phyloP scores from a whole-genome alignment of 441 rosid genomes.

The Pelargonium myrrhifolium region DNA sequence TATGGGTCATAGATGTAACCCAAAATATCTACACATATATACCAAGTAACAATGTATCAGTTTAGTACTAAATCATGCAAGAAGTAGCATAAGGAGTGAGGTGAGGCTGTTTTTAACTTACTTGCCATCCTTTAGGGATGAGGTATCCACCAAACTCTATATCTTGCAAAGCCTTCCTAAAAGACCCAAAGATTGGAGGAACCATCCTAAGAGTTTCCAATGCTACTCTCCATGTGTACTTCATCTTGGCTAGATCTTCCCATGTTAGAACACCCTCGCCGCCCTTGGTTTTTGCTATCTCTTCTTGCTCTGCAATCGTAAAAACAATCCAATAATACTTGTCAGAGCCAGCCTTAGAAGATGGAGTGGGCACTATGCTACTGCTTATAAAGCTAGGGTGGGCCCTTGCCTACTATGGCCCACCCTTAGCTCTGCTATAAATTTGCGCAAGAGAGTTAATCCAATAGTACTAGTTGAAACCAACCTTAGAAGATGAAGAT shows the following conservation, averaged over 20 bases:
- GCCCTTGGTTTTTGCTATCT: conserved; percentile 31
- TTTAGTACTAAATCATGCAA: no score
- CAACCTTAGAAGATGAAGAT: no score
- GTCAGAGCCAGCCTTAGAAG: no score
- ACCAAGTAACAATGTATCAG: background rate
- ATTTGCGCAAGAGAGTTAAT: no score
- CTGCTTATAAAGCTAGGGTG: no score
- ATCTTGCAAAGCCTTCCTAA: conserved; percentile 35
- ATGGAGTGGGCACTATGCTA: no score
- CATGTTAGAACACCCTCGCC: conserved; percentile 26
- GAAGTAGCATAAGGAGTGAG: no score
- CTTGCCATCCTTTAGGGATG: conserved; percentile 49
- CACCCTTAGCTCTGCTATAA: no score
- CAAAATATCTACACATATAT: conserved; percentile 38
- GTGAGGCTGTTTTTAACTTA: conserved; percentile 19
- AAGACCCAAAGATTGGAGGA: conserved; percentile 40
- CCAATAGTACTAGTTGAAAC: no score
- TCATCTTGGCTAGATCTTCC: conserved; percentile 50
- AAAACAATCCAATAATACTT: no score
- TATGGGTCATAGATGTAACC: conserved; percentile 35
- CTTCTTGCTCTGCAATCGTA: conserved; percentile 37
- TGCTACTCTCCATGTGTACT: conserved; percentile 55
- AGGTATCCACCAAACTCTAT: conserved; percentile 33
- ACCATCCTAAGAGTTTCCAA: conserved; percentile 38
- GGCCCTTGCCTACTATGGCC: no score